Base-by-base conservation (phyloP, 371 early-diverging fungal species). In the Nematocida displodere region DNA sequence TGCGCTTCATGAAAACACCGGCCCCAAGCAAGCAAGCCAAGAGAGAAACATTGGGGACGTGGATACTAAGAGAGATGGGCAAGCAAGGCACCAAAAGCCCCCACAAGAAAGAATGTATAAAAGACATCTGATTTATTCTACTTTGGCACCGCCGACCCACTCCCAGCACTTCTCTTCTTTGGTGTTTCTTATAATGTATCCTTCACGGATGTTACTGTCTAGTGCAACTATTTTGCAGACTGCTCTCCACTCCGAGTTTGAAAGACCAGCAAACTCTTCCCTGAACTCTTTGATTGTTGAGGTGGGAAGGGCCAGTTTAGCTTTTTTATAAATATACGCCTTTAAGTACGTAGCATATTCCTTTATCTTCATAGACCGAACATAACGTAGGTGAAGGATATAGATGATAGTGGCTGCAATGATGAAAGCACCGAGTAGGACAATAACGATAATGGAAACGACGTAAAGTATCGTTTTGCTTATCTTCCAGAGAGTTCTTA, bases 41-140 rank as follows among this genome's bases (percentile, higher is more conserved):
- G 31, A 67, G 42, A 56, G 68, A 67, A 29, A 67, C 68, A n/a
- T 48, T 67, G 7, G 68, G 58, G 8, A 67, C 68, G 5, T 67
- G 68, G 68, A 29, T 67, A 13, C 39, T 67, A 13, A 29, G 24
- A 46, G 58, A 58, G 39, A 17, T 55, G 8, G 8, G 22, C 13
- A 36, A 55, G 36, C 52, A 64, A 26, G 34, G 15, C 7, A 37
- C 7, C 5, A 7, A 13, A 22, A 39, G 46, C 34, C 62, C 62
- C 11, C 31, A 62, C 34, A 62, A 62, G 24, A 62, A 44, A 62
- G 62, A 62, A 26, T 63, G 11, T 59, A 8, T 58, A 63, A 24
- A 11, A 46, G 55, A 20, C 24, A 15, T 20, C 46, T 66, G 39
- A 33, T 65, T 53, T 31, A 55, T 11, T 55, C 7, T 34, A 8